These are phyloP conservation scores for Mortierella sp. DNA, from an alignment of 371 early-diverging fungal genomes.

Conservation along the genomic window DNA sequence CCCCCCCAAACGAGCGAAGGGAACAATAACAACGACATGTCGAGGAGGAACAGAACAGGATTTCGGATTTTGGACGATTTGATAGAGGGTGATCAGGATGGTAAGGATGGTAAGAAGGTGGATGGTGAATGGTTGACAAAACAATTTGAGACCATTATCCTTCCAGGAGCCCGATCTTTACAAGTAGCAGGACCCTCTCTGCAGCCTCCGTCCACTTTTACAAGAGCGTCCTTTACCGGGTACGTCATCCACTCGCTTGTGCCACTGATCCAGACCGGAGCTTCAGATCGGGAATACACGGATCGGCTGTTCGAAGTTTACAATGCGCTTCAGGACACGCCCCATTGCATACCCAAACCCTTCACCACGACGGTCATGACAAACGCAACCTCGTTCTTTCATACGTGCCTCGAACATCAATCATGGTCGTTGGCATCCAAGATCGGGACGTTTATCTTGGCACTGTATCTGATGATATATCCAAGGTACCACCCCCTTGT, in stretches of 20 bases:
- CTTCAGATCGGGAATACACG: conserved; percentile 14
- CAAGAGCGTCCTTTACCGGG: conserved; percentile 31
- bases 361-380: conserved; percentile 54
- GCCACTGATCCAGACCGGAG: conserved; percentile 33
- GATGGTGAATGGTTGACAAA: conserved; percentile 51
- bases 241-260: conserved; percentile 45
- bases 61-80: conserved; percentile 41
- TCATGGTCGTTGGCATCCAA: conserved; percentile 64
- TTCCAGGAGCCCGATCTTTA: conserved; percentile 32
- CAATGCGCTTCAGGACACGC: conserved; percentile 16
- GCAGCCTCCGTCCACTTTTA: conserved; percentile 23
- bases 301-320: conserved; percentile 33
- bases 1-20: neutral
- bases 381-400: conserved; percentile 43
- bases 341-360: conserved; percentile 32
- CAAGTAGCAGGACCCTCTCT: conserved; percentile 27
- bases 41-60: conserved; percentile 13
- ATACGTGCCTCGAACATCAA: conserved; percentile 43
- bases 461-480: conserved; percentile 74
- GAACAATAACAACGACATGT: neutral
- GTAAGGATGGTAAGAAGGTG: conserved; percentile 31
- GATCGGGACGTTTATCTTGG: conserved; percentile 69
- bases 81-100: conserved; percentile 40
- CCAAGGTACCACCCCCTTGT: conserved; percentile 80
- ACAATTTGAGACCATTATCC: conserved; percentile 42